Percentiles rank a stretch among this genome's conserved stretches.
Conservation (phyloP, 768 basidiomycete species). For the Candolleomyces aberdarensis region DNA sequence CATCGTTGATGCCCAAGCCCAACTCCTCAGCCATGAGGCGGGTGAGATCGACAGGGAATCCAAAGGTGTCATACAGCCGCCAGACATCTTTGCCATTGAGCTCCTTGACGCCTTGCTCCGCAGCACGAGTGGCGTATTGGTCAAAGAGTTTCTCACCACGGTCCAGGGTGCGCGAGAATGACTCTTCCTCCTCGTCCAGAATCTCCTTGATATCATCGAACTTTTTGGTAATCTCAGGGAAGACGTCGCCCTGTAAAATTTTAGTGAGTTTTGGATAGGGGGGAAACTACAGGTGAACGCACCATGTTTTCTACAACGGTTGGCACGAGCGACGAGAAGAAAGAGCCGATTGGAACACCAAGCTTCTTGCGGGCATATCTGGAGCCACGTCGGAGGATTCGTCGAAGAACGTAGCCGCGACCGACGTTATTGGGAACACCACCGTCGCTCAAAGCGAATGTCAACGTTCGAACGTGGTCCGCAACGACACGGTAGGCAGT, state of each 20-base stretch:
- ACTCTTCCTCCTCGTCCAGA: slow-evolving; percentile 95
- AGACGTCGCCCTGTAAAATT: slow-evolving; percentile 64
- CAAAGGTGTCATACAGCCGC: slow-evolving; percentile 97
- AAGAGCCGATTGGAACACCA: slow-evolving; percentile 85
- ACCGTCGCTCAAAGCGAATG: slow-evolving; percentile 94
- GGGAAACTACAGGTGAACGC: slow-evolving; percentile 15
- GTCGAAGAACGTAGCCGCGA: slow-evolving; percentile 93
- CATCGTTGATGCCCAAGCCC: slow-evolving; percentile 77
- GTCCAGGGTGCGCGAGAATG: slow-evolving; percentile 95
- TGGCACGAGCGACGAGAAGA: slow-evolving; percentile 92
- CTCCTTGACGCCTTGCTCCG: slow-evolving; percentile 55
- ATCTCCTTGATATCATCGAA: slow-evolving; percentile 88
- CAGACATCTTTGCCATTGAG: slow-evolving; percentile 93
- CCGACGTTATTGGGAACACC: slow-evolving; percentile 96
- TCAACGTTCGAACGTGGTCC: slow-evolving; percentile 93
- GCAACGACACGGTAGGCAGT: slow-evolving; percentile 97
- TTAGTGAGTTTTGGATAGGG: not conserved
- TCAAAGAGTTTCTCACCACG: slow-evolving; percentile 96
- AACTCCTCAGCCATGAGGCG: slow-evolving; percentile 96
- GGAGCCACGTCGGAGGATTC: slow-evolving; percentile 92
- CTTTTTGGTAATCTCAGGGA: slow-evolving; percentile 90
- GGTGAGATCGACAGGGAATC: slow-evolving; percentile 96
- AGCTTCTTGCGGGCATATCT: slow-evolving; percentile 95
- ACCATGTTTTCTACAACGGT: slow-evolving; percentile 89
- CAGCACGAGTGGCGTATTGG: slow-evolving; percentile 71